Conservation (phyloP, 2,329 filamentous ascomycete genomes). For the Pseudogymnoascus sp. region DNA sequence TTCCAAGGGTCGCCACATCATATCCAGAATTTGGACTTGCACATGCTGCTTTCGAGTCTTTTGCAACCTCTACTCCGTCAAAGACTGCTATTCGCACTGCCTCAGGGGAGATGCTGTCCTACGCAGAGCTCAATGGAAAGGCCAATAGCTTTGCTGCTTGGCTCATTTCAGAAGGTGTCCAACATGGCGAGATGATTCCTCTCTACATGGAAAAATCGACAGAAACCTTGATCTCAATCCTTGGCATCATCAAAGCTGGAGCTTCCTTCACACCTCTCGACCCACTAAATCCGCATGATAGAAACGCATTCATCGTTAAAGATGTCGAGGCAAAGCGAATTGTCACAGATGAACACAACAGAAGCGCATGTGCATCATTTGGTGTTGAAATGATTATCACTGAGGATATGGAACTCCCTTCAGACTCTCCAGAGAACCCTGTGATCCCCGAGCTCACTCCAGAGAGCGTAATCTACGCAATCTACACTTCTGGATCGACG, state of each 20-base stretch:
- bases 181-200: slow-evolving; percentile 7
- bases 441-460: not conserved
- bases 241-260: slow-evolving; percentile 4
- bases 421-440: not conserved
- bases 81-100: not conserved
- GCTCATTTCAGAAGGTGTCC: not conserved
- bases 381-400: slow-evolving; percentile 4
- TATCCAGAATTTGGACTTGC: slow-evolving; percentile 1
- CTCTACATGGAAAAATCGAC: slow-evolving; percentile 8
- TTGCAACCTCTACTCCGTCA: not conserved
- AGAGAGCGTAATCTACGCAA: slow-evolving; percentile 1
- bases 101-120: not conserved
- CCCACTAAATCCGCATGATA: not conserved
- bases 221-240: slow-evolving; percentile 2
- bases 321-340: slow-evolving; percentile 1
- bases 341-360: not conserved
- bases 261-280: slow-evolving; percentile 5
- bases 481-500: slow-evolving; percentile 9
- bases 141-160: slow-evolving; percentile 3
- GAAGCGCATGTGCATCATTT: not conserved
- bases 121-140: slow-evolving; percentile 2
- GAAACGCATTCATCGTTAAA: not conserved
- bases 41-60: not conserved
- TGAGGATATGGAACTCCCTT: not conserved
- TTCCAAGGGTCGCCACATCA: not conserved